Base-by-base conservation (phyloP, 1,284 basidiomycete genomes). In the Meripilus lineatus region DNA sequence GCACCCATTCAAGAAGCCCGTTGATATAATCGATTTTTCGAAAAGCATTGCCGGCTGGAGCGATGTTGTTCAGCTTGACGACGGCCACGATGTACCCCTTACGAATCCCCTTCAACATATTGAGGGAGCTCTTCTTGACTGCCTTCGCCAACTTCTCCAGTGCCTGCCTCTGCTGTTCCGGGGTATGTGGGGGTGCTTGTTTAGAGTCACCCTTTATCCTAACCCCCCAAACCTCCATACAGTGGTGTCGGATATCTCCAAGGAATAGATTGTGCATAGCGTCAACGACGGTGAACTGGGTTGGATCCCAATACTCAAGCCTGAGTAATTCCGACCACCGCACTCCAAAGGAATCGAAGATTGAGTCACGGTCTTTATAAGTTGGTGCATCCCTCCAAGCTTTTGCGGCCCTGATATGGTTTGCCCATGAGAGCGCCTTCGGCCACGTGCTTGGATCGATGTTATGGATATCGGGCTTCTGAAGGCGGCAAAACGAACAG, bases 271-370 rank as follows among this genome's bases (percentile, higher is more conserved):
- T 23, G 44, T 72, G 70, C 69, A 71, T 71, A 0, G 64, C 47
- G 40, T 72, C 68, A 11, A 71, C 50, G 6, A 65, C 50, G 0
- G 56, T 50, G 44, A 56, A 60, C 3, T 39, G 40, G 2, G 58
- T 53, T 0, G 66, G 63, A 39, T 70, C 60, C 61, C 64, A 70
- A 43, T 70, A 70, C 0, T 62, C 63, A 0, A 72, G 50, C 1
- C 58, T 44, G 6, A 69, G 56, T 3, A 71, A 54, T 30, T 65
- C 59, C 0, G 66, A 63, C 62, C 62, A 69, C 2, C 62, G 51
- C 5, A 66, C 35, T 0, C 65, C 64, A 18, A n/a, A n/a, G n/a
- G n/a, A n/a, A n/a, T n/a, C n/a, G n/a, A n/a, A n/a, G n/a, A n/a
- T n/a, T n/a, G n/a, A n/a, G n/a, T n/a, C n/a, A n/a, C n/a, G n/a